Evolutionary conservation across 176 grass and related monocot genomes (phyloP).

Genomic region (Typha latifolia): DNA sequence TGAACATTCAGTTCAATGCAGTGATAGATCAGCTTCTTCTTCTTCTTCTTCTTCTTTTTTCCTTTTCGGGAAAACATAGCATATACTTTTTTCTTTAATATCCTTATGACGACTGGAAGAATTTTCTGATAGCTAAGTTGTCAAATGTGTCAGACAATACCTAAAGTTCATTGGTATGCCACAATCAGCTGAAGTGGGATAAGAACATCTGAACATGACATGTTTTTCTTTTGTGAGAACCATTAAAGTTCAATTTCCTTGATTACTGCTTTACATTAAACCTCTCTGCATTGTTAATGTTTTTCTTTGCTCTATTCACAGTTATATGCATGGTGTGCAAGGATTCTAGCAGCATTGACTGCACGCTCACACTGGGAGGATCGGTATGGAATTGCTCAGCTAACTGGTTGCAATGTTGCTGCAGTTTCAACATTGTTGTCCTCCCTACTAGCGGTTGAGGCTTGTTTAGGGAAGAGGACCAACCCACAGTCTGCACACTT

Average conservation of each 20-base stretch:
- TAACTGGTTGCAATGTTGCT: conserved; percentile 70
- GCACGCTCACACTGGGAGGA: conserved; percentile 64
- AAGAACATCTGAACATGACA: too few species aligned
- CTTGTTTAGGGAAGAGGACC: conserved; percentile 86
- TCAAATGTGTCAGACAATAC: too few species aligned
- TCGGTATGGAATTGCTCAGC: conserved; percentile 80
- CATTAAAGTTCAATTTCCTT: not conserved
- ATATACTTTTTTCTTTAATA: too few species aligned
- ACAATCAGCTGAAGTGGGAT: too few species aligned
- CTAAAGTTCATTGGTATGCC: too few species aligned
- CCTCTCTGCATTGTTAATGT: not conserved
- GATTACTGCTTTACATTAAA: not conserved
- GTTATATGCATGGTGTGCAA: conserved; percentile 72
- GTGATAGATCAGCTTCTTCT: too few species aligned
- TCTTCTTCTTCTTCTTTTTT: too few species aligned
- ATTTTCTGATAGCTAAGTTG: too few species aligned
- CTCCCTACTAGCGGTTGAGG: conserved; percentile 66
- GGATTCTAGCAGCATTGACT: conserved; percentile 62
- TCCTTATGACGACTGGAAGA: too few species aligned
- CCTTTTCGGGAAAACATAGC: too few species aligned
- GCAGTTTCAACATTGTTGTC: conserved; percentile 67
- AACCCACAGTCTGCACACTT: conserved; percentile 31
- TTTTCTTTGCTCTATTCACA: conserved; percentile 15
- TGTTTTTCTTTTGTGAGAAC: too few species aligned
- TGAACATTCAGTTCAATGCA: too few species aligned